Conservation (phyloP, 768 basidiomycete species). For the Gloeophyllum trabeum region DNA sequence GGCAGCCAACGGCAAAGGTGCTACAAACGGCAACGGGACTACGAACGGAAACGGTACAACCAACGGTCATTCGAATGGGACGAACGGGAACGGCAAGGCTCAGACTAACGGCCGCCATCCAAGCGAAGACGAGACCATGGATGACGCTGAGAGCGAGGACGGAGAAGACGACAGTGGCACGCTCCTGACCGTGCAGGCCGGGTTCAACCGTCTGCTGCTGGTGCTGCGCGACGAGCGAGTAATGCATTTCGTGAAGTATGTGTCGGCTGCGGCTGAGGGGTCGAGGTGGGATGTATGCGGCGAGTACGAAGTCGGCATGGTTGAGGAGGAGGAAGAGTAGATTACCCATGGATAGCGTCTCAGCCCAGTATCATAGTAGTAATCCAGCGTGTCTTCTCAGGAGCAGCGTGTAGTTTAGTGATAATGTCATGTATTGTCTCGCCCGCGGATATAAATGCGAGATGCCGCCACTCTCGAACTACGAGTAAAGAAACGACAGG, state of each 20-base stretch:
- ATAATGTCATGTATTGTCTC: too few species aligned
- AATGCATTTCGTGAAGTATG: constrained; percentile 92
- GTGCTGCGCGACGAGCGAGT: constrained; percentile 90
- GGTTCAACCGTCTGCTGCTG: constrained; percentile 81
- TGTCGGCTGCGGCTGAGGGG: constrained; percentile 80
- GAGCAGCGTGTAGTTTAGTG: too few species aligned
- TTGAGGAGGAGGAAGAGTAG: constrained; percentile 46
- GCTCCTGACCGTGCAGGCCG: constrained; percentile 76
- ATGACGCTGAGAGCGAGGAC: constrained; percentile 19
- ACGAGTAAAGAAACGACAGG: too few species aligned
- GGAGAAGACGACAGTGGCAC: constrained; percentile 70
- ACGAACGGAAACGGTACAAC: constrained; percentile 9
- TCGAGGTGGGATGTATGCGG: constrained; percentile 90
- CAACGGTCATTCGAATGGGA: constrained; percentile 12
- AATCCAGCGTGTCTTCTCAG: too few species aligned
- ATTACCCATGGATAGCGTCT: too few species aligned
- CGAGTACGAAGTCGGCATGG: constrained; percentile 84
- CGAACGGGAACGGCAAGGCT: constrained; percentile 3
- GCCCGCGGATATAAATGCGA: too few species aligned
- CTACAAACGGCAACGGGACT: constrained; percentile 8
- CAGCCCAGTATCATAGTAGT: too few species aligned
- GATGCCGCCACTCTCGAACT: too few species aligned
- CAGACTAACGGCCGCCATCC: constrained; percentile 15
- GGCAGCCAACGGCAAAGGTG: constrained; percentile 2
- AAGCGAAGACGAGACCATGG: constrained; percentile 23